Percentiles rank a stretch among this genome's conserved stretches.
Conservation (phyloP, 345 rosid species). For the Ricinus communis region DNA sequence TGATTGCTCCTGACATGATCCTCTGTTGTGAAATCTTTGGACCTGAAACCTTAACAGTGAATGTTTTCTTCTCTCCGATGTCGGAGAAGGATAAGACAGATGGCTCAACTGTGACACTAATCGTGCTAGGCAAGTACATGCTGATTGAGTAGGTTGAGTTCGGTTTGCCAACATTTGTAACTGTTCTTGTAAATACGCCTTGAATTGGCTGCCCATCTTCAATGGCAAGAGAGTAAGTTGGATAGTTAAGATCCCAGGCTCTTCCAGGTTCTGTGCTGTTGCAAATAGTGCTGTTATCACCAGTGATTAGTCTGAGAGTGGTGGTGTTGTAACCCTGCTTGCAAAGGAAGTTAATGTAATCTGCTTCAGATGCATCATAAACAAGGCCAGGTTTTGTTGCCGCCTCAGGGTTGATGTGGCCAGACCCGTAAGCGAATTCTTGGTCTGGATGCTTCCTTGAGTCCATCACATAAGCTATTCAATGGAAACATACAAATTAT, state of each 20-base stretch:
- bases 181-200: slow-evolving; percentile 37
- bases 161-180: slow-evolving; percentile 46
- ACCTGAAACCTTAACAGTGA: slow-evolving; percentile 29
- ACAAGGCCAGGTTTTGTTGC: slow-evolving; percentile 25
- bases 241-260: slow-evolving; percentile 52
- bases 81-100: slow-evolving; percentile 29
- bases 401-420: slow-evolving; percentile 13
- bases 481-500: background rate
- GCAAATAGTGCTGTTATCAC: slow-evolving; percentile 35
- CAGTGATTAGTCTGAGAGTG: slow-evolving; percentile 28
- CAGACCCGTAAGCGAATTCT: slow-evolving; percentile 22
- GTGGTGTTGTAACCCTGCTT: slow-evolving; percentile 40
- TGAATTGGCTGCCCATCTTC: slow-evolving; percentile 34
- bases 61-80: slow-evolving; percentile 33
- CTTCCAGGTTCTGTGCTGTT: slow-evolving; percentile 24
- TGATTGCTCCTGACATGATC: slow-evolving; percentile 32
- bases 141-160: slow-evolving; percentile 35
- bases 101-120: slow-evolving; percentile 33
- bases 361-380: slow-evolving; percentile 19
- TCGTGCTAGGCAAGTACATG: slow-evolving; percentile 13
- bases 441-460: slow-evolving; percentile 20
- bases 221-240: slow-evolving; percentile 36
- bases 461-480: slow-evolving; percentile 13
- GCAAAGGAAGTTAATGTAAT: slow-evolving; percentile 49
- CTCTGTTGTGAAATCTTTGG: slow-evolving; percentile 27